Evolutionary conservation across 225 moss, liverwort and hornwort genomes (phyloP), one percentile per base, ranked within the genome.

Genomic region (Sphagnum tenellum): DNA sequence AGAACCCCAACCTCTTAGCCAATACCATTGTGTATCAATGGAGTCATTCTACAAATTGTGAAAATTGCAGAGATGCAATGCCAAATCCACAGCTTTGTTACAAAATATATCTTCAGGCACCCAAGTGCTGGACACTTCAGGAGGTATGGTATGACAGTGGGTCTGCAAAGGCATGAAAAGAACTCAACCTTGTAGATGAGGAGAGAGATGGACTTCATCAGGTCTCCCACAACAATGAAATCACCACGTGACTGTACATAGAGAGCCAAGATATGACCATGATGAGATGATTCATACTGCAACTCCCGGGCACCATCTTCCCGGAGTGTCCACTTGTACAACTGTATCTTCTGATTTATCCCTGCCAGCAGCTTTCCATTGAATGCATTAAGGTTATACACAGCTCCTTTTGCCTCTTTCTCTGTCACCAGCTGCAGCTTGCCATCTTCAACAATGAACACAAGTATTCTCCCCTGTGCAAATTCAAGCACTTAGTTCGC

Each of bases 191-290:
- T 95, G 74, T 92, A 92, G 68, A 95, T 95, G 47, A 95, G 88
- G 9, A 96, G 86, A 62, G 95, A 96, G 52, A 96, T 89, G 49
- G 95, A 96, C 66, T 92, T 92, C 95, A 92, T 96, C 69, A 96
- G 71, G 78, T 96, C 95, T 57, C 95, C 95, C 57, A 92, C 92
- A 47, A 96, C 89, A 49, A 96, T 89, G 70, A 96, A 96, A 62
- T 96, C 92, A 50, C 95, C 95, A 67, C 92, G 84, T 64, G 95
- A 92, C 73, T 96, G 95, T 51, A 96, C 92, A 65, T 82, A 90
- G 4, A 96, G 79, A 4, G 95, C 95, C 71, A 92, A 73, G 64
- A 96, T 96, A 62, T 96, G 95, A 67, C 95, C 95, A 67, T 92
- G 95, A 68, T 89, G 89, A 70, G 89, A 92, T 58, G 89, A 96